phyloP scores from a whole-genome alignment of 352 stramenopile species.

The Pythium sukuiense region DNA sequence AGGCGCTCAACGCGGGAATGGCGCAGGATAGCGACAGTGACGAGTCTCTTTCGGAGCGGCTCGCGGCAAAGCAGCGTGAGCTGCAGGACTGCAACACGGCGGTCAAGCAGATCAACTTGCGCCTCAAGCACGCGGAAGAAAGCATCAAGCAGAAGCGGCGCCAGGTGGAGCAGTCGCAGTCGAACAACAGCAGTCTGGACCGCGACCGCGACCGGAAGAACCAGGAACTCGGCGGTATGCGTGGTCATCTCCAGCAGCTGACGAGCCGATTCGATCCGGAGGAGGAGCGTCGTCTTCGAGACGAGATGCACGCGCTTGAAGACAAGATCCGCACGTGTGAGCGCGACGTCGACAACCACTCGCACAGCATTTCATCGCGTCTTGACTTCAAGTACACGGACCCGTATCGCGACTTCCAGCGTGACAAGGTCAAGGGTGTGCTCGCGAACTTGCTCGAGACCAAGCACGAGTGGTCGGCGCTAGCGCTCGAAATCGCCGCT shows the following conservation, averaged over 20 bases:
- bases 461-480: constrained; percentile 91
- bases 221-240: constrained; percentile 65
- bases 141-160: constrained; percentile 75
- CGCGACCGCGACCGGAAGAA: constrained; percentile 66
- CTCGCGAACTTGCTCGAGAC: constrained; percentile 96
- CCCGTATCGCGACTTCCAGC: constrained; percentile 93
- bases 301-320: constrained; percentile 60
- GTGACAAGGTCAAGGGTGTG: constrained; percentile 95
- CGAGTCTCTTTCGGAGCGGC: constrained; percentile 72
- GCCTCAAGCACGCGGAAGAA: constrained; percentile 92
- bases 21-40: constrained; percentile 72
- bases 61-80: constrained; percentile 78
- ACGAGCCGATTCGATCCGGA: constrained; percentile 74
- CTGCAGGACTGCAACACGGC: constrained; percentile 76
- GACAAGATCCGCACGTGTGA: constrained; percentile 65
- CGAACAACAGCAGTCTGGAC: constrained; percentile 74
- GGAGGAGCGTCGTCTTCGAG: constrained; percentile 65
- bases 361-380: constrained; percentile 92
- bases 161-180: constrained; percentile 69
- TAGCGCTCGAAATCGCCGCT: constrained; percentile 97
- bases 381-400: constrained; percentile 97
- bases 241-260: constrained; percentile 49
- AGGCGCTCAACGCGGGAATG: constrained; percentile 86
- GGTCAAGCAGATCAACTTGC: constrained; percentile 92
- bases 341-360: constrained; percentile 92